phyloP scores from a whole-genome alignment of 345 rosid species.

The Dovyalis caffra region DNA sequence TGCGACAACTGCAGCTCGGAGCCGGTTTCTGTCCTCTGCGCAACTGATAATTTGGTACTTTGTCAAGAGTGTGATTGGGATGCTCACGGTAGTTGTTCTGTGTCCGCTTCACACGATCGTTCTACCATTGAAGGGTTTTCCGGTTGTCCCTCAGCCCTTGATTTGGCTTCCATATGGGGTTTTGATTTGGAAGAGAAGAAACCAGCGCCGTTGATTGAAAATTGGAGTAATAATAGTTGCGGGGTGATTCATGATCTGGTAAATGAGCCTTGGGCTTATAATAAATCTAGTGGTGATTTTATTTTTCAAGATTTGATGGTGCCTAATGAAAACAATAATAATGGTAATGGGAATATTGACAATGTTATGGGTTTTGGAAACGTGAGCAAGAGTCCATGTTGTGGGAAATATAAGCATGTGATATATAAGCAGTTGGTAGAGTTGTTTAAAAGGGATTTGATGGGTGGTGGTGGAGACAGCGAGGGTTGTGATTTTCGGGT shows the following conservation, averaged over 20 bases:
- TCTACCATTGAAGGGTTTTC: conserved; percentile 59
- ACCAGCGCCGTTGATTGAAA: conserved; percentile 18
- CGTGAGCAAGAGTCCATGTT: conserved; percentile 22
- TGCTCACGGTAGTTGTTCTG: conserved; percentile 64
- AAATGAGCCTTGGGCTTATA: conserved; percentile 39
- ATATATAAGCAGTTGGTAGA: conserved; percentile 63
- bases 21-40: conserved; percentile 62
- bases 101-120: conserved; percentile 65
- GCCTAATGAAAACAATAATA: conserved; percentile 32
- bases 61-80: conserved; percentile 78
- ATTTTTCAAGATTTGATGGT: conserved; percentile 54
- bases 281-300: conserved; percentile 28
- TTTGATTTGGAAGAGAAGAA: conserved; percentile 46
- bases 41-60: conserved; percentile 54
- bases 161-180: conserved; percentile 63
- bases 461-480: conserved; percentile 13
- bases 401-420: conserved; percentile 58
- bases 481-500: conserved; percentile 14
- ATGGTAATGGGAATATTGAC: neutral
- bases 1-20: conserved; percentile 66
- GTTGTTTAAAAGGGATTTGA: conserved; percentile 42
- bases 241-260: neutral
- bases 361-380: conserved; percentile 2
- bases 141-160: conserved; percentile 61
- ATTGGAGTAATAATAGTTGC: conserved; percentile 2